Percentiles rank a stretch among this genome's conserved stretches.
These are phyloP conservation scores for Coemansia sp. DNA, from an alignment of 192 early-diverging fungal genomes.

Conservation along the genomic window DNA sequence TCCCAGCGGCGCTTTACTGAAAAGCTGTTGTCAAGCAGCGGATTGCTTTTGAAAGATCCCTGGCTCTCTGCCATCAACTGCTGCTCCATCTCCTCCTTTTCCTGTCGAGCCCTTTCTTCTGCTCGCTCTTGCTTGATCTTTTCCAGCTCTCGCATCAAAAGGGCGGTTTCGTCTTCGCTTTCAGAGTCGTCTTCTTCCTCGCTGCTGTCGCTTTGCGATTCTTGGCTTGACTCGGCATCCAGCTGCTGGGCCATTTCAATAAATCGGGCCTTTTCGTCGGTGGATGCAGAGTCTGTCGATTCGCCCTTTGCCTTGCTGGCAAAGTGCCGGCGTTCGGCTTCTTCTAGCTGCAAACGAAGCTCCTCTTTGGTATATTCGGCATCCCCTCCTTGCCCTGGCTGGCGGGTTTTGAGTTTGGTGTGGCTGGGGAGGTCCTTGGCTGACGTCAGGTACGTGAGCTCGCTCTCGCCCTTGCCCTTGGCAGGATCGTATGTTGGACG, in stretches of 20 bases:
- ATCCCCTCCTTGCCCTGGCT: constrained; percentile 62
- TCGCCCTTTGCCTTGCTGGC: constrained; percentile 48
- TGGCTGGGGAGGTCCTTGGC: constrained; percentile 72
- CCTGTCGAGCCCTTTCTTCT: constrained; percentile 82
- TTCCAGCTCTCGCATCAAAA: constrained; percentile 76
- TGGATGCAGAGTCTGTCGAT: not conserved
- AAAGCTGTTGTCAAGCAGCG: constrained; percentile 71
- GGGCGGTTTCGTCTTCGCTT: constrained; percentile 88
- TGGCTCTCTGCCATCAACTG: constrained; percentile 57
- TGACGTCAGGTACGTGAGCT: constrained; percentile 62
- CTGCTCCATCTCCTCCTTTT: constrained; percentile 48
- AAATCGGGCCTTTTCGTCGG: constrained; percentile 27
- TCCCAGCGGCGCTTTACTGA: constrained; percentile 93
- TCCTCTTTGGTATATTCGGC: constrained; percentile 61
- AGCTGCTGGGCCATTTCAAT: constrained; percentile 44
- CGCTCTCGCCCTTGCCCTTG: constrained; percentile 62
- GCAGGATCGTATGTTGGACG: constrained; percentile 78
- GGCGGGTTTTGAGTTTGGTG: constrained; percentile 74
- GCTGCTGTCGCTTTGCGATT: constrained; percentile 10
- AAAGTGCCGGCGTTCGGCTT: constrained; percentile 67
- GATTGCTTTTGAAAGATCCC: constrained; percentile 74
- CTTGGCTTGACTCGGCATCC: constrained; percentile 56
- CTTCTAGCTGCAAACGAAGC: constrained; percentile 63
- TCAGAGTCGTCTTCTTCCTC: constrained; percentile 46
- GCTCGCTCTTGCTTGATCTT: constrained; percentile 93